Evolutionary conservation across 192 early-diverging fungal genomes (phyloP).

Genomic region (Coemansia erecta): DNA sequence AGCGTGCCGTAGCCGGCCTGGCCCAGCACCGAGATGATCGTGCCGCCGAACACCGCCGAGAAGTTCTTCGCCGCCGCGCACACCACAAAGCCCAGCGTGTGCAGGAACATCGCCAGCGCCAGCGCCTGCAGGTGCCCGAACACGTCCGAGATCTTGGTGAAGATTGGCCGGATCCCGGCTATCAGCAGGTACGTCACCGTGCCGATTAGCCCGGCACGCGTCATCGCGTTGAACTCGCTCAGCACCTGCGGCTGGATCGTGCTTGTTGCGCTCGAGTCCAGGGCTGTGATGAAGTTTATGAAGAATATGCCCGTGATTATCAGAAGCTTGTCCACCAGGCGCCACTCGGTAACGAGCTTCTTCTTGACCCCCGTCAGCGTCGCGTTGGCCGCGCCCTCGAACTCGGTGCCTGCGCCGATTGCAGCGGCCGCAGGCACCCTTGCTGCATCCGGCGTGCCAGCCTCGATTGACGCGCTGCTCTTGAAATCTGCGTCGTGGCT

Average conservation of each 20-base stretch:
- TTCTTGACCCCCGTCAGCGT: constrained; percentile 48
- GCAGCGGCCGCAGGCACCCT: too few relatives aligned
- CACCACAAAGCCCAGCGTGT: constrained; percentile 33
- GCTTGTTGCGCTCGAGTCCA: constrained; percentile 36
- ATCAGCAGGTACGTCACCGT: constrained; percentile 37
- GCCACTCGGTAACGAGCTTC: constrained; percentile 44
- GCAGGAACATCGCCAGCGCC: constrained; percentile 17
- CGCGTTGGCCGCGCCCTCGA: constrained; percentile 15
- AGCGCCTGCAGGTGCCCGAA: constrained; percentile 39
- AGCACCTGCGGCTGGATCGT: constrained; percentile 37
- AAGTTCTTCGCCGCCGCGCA: constrained; percentile 34
- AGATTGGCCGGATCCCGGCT: constrained; percentile 37
- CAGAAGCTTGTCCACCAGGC: constrained; percentile 32
- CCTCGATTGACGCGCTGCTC: not conserved
- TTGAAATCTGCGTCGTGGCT: not conserved
- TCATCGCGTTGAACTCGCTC: constrained; percentile 43
- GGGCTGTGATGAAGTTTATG: constrained; percentile 37
- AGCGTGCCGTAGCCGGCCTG: constrained; percentile 42
- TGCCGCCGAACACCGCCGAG: constrained; percentile 37
- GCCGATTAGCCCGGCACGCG: constrained; percentile 21
- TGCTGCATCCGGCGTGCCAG: not conserved
- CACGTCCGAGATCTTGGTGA: constrained; percentile 35
- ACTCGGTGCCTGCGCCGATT: constrained; percentile 1
- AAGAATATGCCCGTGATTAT: constrained; percentile 41
- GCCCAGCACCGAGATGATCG: constrained; percentile 39